Percentiles rank a stretch among this genome's conserved stretches.
Conservation (phyloP, 306 rosid species). For the Dalbergia oliveri region DNA sequence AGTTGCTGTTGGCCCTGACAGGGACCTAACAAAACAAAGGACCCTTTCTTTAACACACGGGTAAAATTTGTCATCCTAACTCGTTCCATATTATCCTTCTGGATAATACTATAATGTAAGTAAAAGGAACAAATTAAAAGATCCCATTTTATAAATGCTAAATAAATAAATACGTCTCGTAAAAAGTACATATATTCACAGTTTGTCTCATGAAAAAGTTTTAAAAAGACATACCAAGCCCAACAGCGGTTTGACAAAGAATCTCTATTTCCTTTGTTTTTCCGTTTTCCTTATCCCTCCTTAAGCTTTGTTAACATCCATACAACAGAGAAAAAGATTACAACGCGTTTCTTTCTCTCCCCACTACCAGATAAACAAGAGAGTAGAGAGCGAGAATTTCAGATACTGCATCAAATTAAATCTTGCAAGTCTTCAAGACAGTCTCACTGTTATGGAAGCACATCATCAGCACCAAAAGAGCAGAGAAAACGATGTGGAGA, state of each 20-base stretch:
- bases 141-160: neutral
- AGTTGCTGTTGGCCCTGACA: slow-evolving; percentile 62
- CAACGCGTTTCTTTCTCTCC: slow-evolving; percentile 44
- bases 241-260: slow-evolving; percentile 56
- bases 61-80: slow-evolving; percentile 55
- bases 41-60: slow-evolving; percentile 49
- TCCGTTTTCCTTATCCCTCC: slow-evolving; percentile 62
- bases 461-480: slow-evolving; percentile 48
- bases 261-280: slow-evolving; percentile 57
- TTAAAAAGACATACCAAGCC: slow-evolving; percentile 55
- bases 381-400: slow-evolving; percentile 40
- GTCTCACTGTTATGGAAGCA: slow-evolving; percentile 67
- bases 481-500: slow-evolving; percentile 53
- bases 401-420: slow-evolving; percentile 17
- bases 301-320: slow-evolving; percentile 53
- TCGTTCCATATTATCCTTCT: slow-evolving; percentile 43
- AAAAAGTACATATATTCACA: slow-evolving; percentile 20
- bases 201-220: slow-evolving; percentile 40
- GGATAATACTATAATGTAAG: neutral
- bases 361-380: slow-evolving; percentile 24
- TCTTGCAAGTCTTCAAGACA: slow-evolving; percentile 45
- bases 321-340: slow-evolving; percentile 52
- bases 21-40: slow-evolving; percentile 61
- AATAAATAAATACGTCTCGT: neutral
- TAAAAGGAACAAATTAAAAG: neutral